Evolutionary conservation across 2,329 filamentous ascomycete genomes (phyloP), one percentile per base, ranked within the genome.

Genomic region (Arthrobotrys sphaeroides): DNA sequence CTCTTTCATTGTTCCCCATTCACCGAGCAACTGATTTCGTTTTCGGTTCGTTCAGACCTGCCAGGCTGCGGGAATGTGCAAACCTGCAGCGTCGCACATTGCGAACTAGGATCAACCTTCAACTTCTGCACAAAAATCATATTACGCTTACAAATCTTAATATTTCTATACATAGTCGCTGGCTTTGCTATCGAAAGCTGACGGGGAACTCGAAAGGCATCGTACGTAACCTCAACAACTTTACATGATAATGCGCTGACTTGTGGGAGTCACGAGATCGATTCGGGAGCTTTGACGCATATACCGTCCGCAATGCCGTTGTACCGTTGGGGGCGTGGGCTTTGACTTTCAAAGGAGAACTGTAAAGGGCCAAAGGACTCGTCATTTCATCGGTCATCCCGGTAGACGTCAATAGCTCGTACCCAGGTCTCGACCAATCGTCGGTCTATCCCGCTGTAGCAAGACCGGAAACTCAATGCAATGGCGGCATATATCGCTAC

Each of bases 71-170:
- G n/a, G n/a, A n/a, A n/a, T n/a, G n/a, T n/a, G 42, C 31, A 64
- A 61, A 62, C 36, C 31, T 40, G 60, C 51, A 66, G 42, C 67
- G 47, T 74, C 55, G 62, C 57, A 64, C 67, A 72, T 65, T 43
- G 67, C 67, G 67, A 72, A 72, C 67, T 36, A 57, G 67, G 67
- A 72, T 70, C 7, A 61, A 61, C 66, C 66, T 70, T 70, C 38
- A n/a, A 53, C 4, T 62, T 28, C 22, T 28, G 38, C 49, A 57
- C 67, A 49, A 33, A 57, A 49, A 62, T 74, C 61, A 51, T 67
- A 67, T 74, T 74, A 67, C 55, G 70, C 70, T 74, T 74, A 74
- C 62, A 68, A 74, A 74, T 74, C 33, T 68, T 68, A 62, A 67
- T 68, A 53, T 36, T 67, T 13, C 69, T 73, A 73, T 61, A 61